Base-by-base conservation (phyloP, 2,329 filamentous ascomycete species). In the Sporothrix sp. region DNA sequence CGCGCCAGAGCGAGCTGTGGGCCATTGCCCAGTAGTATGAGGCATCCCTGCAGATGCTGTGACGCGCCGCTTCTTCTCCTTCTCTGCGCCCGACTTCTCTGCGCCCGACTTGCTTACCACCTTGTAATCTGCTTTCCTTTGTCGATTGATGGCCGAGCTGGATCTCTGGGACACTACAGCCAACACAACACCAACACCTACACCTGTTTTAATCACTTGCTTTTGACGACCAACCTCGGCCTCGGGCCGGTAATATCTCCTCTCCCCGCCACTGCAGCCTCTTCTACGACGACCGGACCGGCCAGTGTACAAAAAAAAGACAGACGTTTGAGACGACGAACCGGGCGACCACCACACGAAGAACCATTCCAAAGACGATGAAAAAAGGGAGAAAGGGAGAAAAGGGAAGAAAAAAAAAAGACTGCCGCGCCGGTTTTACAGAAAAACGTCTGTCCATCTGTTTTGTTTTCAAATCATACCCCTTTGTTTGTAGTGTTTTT, bases 1-100 rank as follows among this genome's bases (percentile, higher is more conserved):
- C 78, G 52, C 72, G 75, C 53, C 69, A 72, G 58, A 69, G 66
- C 52, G 74, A 78, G 60, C 68, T 78, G 61, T 79, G 75, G 76
- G 68, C 72, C 28, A 63, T 63, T 36, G 67, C 68, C 37, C 74
- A 75, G 61, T 74, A 67, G n/a, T n/a, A n/a, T n/a, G n/a, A n/a
- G n/a, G n/a, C n/a, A n/a, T n/a, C n/a, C n/a, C n/a, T n/a, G n/a
- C n/a, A n/a, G 42, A 18, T 7, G 18, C 13, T 39, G 23, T 21
- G 11, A 25, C 11, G n/a, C 30, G 28, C 18, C 9, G 6, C 10
- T 20, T 8, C 38, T 21, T 20, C 6, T 25, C 28, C 18, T 32
- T 23, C 4, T 27, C 42, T 4, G 14, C 30, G 11, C 33, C 11
- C 32, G n/a, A n/a, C 21, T 7, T 20, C 14, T 23, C 23, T 32